Evolutionary conservation across 2,329 filamentous ascomycete species (phyloP).

Genomic region (Chaetomiaceae sp.): DNA sequence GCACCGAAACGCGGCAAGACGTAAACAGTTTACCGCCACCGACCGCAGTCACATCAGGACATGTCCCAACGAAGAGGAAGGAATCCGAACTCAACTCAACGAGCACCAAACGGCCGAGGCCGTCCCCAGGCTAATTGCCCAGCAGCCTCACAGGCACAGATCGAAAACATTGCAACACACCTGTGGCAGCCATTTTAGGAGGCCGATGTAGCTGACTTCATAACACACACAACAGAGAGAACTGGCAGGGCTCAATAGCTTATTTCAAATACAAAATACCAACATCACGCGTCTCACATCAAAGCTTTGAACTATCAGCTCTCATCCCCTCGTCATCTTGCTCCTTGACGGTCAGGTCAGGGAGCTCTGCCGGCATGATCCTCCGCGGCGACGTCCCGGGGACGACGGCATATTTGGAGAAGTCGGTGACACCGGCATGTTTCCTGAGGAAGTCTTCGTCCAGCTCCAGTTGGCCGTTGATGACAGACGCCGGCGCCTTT

Average conservation of each 20-base stretch:
- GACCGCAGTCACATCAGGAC: neutral
- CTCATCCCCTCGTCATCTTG: conserved; percentile 74
- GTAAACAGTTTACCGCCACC: neutral
- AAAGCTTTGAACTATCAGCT: conserved; percentile 55
- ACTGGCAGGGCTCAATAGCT: neutral
- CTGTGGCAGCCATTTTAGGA: neutral
- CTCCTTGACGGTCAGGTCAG: conserved; percentile 66
- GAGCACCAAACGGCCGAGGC: neutral
- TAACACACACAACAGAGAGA: neutral
- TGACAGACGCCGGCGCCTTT: conserved; percentile 48
- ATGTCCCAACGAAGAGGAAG: neutral
- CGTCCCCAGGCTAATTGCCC: neutral
- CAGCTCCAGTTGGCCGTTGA: conserved; percentile 68
- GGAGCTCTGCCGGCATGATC: conserved; percentile 71
- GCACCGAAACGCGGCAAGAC: neutral
- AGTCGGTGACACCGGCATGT: conserved; percentile 61
- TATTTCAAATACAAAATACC: neutral
- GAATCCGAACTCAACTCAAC: too few relatives aligned
- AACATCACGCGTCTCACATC: neutral
- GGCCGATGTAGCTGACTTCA: neutral
- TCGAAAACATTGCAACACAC: neutral
- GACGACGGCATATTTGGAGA: conserved; percentile 67
- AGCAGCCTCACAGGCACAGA: neutral
- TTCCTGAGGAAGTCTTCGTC: conserved; percentile 77
- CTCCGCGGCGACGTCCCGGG: conserved; percentile 58